phyloP scores from a whole-genome alignment of 805 yeast genomes.

The Zygosaccharomyces bailii region DNA sequence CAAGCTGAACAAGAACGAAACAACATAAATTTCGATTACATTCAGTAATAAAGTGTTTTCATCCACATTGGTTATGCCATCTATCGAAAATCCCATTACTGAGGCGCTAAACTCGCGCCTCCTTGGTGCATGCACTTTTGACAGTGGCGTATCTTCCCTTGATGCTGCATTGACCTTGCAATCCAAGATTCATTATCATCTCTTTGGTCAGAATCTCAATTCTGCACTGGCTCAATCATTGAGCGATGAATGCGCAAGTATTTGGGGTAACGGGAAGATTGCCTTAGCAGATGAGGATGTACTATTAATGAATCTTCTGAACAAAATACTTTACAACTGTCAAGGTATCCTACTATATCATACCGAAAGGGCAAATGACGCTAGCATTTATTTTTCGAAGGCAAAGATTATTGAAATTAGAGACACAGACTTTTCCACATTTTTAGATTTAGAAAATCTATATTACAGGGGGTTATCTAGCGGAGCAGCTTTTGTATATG shows the following conservation, averaged over 20 bases:
- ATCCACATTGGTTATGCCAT: slow-evolving; percentile 1
- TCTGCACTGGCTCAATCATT: slow-evolving; percentile 19
- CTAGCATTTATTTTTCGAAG: slow-evolving; percentile 9
- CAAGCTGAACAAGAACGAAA: slow-evolving; percentile 1
- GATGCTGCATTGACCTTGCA: slow-evolving; percentile 29
- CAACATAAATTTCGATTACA: not conserved
- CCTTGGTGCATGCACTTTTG: slow-evolving; percentile 27
- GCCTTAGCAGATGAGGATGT: not conserved
- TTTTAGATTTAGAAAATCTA: slow-evolving; percentile 27
- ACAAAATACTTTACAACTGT: slow-evolving; percentile 22
- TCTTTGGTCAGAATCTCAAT: slow-evolving; percentile 19
- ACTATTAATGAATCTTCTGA: slow-evolving; percentile 10
- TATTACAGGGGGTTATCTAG: slow-evolving; percentile 19
- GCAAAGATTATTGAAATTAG: slow-evolving; percentile 10
- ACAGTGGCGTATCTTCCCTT: slow-evolving; percentile 20
- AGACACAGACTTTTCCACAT: slow-evolving; percentile 13
- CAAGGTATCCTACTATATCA: slow-evolving; percentile 21
- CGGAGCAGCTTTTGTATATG: slow-evolving; percentile 6
- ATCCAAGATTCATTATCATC: slow-evolving; percentile 30
- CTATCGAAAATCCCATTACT: slow-evolving; percentile 12
- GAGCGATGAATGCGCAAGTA: slow-evolving; percentile 19
- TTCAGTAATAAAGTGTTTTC: not conserved
- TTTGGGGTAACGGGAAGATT: slow-evolving; percentile 10
- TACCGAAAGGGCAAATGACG: slow-evolving; percentile 11
- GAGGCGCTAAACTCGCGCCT: slow-evolving; percentile 26